Evolutionary conservation across 805 yeast genomes (phyloP), one percentile per base, ranked within the genome.

Genomic region (Metschnikowia amazonensis): DNA sequence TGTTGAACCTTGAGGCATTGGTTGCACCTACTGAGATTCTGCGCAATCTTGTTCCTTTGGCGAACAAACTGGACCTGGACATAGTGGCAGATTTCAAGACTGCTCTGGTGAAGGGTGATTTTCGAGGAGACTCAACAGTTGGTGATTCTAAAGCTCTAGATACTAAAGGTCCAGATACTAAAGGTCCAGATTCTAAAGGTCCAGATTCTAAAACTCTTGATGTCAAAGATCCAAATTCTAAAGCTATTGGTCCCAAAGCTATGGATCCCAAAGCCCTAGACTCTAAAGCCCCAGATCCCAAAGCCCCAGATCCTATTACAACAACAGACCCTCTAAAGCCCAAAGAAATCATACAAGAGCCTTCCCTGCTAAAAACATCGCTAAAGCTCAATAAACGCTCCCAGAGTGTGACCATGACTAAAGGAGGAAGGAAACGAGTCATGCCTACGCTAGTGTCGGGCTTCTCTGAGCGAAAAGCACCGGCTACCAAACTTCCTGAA

Each of bases 391-490:
- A n/a, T 24, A 53, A 58, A 43, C 30, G 52, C 24, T 45, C 52
- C 17, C 64, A 61, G 76, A 81, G 65, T 65, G 75, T 82, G 1
- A 76, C 86, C 2, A 74, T 86, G 4, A 79, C 90, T 1, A 85
- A 86, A 55, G 82, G 84, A 31, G 94, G 94, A 3, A 81, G 80
- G 57, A 86, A 85, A 55, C 66, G 94, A 53, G 89, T 86, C 2
- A 77, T 86, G 0, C 95, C 94, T 4, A 70, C 81, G 18, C 62
- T 85, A 11, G 74, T 85, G 3, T 79, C 90, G 1, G 60, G 70
- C 1, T 57, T 77, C 1, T 60, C 73, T 13, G 49, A 39, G 10
- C 59, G 63, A 23, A 17, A 36, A 40, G 13, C 30, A 24, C 16
- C 44, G 24, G 8, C 17, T 11, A 14, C 5, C 11, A 25, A 36